phyloP scores from a whole-genome alignment of 192 early-diverging fungal species.

The Coemansia sp. region DNA sequence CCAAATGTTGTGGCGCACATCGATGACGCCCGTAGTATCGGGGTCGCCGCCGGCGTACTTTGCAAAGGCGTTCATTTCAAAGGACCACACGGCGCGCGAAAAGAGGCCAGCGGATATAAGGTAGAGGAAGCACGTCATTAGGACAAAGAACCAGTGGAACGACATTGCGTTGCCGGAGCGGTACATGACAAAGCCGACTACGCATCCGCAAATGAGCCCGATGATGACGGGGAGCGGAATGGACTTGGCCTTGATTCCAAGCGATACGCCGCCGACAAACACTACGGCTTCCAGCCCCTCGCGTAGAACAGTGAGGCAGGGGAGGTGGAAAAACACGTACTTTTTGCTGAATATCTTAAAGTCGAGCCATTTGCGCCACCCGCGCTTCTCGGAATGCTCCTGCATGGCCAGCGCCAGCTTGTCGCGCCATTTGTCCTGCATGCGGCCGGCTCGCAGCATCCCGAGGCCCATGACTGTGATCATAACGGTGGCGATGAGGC shows the following conservation, averaged over 20 bases:
- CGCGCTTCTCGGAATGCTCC: slow-evolving; percentile 28
- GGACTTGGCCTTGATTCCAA: slow-evolving; percentile 61
- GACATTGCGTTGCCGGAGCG: slow-evolving; percentile 65
- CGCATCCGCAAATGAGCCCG: slow-evolving; percentile 66
- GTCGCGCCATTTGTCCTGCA: slow-evolving; percentile 76
- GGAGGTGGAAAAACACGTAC: slow-evolving; percentile 78
- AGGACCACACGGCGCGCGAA: slow-evolving; percentile 62
- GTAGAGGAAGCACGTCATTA: slow-evolving; percentile 76
- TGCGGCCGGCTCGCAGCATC: slow-evolving; percentile 69
- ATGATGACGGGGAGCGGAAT: slow-evolving; percentile 79
- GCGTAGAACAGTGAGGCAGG: slow-evolving; percentile 80
- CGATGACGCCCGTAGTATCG: slow-evolving; percentile 57
- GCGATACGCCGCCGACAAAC: slow-evolving; percentile 81
- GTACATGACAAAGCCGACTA: slow-evolving; percentile 76
- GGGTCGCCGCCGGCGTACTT: slow-evolving; percentile 67
- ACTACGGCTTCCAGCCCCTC: slow-evolving; percentile 91
- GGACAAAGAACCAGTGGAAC: slow-evolving; percentile 70
- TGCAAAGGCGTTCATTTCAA: slow-evolving; percentile 67
- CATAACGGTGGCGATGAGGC: slow-evolving; percentile 72
- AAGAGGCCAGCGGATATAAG: slow-evolving; percentile 82
- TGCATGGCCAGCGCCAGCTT: slow-evolving; percentile 60
- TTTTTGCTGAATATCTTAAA: slow-evolving; percentile 53
- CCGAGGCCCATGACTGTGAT: slow-evolving; percentile 80
- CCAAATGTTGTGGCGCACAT: slow-evolving; percentile 64
- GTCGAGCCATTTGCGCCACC: slow-evolving; percentile 29